Evolutionary conservation across 1,284 basidiomycete genomes (phyloP), one percentile per base, ranked within the genome.

Genomic region (Pseudomicrostroma phylloplanum): DNA sequence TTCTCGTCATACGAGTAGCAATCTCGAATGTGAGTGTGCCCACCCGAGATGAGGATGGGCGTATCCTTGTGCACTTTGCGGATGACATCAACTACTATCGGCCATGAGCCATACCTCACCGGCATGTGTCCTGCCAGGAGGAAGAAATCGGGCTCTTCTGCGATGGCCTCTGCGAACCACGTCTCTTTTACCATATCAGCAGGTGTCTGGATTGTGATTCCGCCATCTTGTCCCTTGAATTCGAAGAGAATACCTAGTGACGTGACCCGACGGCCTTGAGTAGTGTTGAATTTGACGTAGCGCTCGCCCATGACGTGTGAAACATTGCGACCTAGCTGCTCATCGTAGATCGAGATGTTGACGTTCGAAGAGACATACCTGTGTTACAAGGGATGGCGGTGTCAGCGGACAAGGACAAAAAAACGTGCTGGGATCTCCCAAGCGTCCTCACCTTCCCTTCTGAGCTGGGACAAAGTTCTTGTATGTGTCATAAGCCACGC

Each of bases 401-500:
- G 30, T 36, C 3, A 36, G 30, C 9, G 9, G 30, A 36, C 30
- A 9, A 9, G 9, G 30, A 36, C 4, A 36, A 9, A 3, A 4
- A 4, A 3, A 4, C 30, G 9, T 36, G 30, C 30, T n/a, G n/a
- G n/a, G n/a, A n/a, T n/a, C n/a, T 36, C 30, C 30, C 30, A 36
- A 3, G 30, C 30, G 4, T 36, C 30, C 30, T 36, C 30, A 36
- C 30, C 30, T 63, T 12, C 68, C 73, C 30, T 65, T 61, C 67
- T 67, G 83, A 59, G 84, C 81, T 1, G 89, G 89, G 4, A 83
- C 87, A 73, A 89, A 90, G 78, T 89, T 88, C 61, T 85, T 82
- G 79, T 89, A 88, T 84, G 90, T 88, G 78, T 91, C 89, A 54
- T 86, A 83, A 0, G 90, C 85, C 72, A 89, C 85, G 3, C 81